Percentiles rank a stretch among this genome's conserved stretches.
Conservation (phyloP, 2,329 filamentous ascomycete species). For the Penicillium sp. region DNA sequence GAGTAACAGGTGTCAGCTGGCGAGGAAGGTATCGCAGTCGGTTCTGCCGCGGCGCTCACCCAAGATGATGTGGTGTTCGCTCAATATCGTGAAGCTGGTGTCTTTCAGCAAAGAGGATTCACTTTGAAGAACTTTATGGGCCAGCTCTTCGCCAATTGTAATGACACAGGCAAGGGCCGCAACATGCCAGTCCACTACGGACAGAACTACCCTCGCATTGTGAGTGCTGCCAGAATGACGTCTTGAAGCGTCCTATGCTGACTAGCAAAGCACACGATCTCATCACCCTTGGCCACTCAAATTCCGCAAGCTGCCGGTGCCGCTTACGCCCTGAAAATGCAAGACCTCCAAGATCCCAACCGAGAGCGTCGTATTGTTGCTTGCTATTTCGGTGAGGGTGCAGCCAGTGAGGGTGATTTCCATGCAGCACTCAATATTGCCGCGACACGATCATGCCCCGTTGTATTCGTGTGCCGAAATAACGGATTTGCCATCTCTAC, state of each 20-base stretch:
- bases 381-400: slow-evolving; percentile 89
- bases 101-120: slow-evolving; percentile 88
- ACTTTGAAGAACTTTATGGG: slow-evolving; percentile 89
- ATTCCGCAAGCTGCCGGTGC: slow-evolving; percentile 86
- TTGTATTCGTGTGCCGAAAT: slow-evolving; percentile 88
- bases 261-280: slow-evolving; percentile 78
- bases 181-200: slow-evolving; percentile 99
- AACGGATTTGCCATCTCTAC: slow-evolving; percentile 92
- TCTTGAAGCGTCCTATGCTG: neutral
- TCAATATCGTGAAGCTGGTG: slow-evolving; percentile 91
- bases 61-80: slow-evolving; percentile 88
- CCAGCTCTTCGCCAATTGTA: slow-evolving; percentile 85
- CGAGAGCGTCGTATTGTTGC: slow-evolving; percentile 70
- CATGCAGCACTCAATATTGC: slow-evolving; percentile 90
- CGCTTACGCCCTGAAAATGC: slow-evolving; percentile 84
- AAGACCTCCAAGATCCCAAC: slow-evolving; percentile 72
- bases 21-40: slow-evolving; percentile 92
- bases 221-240: slow-evolving; percentile 47
- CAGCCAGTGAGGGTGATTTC: slow-evolving; percentile 88
- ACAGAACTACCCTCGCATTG: slow-evolving; percentile 79
- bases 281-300: slow-evolving; percentile 83
- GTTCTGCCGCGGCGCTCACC: slow-evolving; percentile 80
- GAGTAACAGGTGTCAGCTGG: slow-evolving; percentile 68
- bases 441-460: slow-evolving; percentile 82
- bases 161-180: slow-evolving; percentile 77